These are phyloP conservation scores for Eucalyptus polybractea DNA, from an alignment of 345 rosid genomes.

Conservation along the genomic window DNA sequence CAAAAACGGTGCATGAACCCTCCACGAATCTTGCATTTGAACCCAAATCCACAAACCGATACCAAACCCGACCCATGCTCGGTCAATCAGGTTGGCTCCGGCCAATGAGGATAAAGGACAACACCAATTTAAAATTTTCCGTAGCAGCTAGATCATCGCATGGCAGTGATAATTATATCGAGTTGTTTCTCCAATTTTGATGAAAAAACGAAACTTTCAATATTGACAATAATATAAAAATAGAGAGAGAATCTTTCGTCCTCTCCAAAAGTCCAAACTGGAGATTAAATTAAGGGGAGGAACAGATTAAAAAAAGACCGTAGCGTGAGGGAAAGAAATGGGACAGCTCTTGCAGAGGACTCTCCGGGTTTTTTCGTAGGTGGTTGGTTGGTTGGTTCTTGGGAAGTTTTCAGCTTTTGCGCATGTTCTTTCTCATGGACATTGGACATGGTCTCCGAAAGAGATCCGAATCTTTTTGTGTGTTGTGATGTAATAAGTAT, in stretches of 20 bases:
- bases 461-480: neutral
- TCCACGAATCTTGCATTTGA: neutral
- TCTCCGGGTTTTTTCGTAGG: neutral
- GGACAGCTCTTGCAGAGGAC: neutral
- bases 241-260: neutral
- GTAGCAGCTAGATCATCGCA: neutral
- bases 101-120: neutral
- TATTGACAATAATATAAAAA: neutral
- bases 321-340: neutral
- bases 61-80: neutral
- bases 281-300: neutral
- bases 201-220: neutral
- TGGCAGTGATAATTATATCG: neutral
- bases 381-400: neutral
- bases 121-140: neutral
- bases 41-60: neutral
- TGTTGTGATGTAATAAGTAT: neutral
- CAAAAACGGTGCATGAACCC: too few species aligned
- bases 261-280: neutral
- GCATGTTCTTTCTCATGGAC: neutral
- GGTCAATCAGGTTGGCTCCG: neutral
- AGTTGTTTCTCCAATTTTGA: neutral
- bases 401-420: neutral
- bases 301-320: neutral
- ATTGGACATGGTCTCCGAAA: neutral